Evolutionary conservation across 495 filamentous ascomycete genomes (phyloP).

Genomic region (Daldinia grandis): DNA sequence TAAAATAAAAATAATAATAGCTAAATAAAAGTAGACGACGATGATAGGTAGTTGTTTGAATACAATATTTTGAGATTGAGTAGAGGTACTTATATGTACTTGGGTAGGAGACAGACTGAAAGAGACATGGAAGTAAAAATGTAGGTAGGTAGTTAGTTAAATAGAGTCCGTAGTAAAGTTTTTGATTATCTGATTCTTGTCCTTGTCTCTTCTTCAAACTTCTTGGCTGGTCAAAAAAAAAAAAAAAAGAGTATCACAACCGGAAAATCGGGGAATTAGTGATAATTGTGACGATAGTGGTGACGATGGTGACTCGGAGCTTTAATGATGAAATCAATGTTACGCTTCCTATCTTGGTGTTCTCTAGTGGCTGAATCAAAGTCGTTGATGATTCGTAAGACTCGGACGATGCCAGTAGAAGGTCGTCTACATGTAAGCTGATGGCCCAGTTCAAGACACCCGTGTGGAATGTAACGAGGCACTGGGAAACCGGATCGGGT

Average conservation of each 20-base stretch:
- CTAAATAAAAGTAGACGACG: not conserved
- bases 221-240: conserved; percentile 3
- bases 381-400: conserved; percentile 27
- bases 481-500: conserved; percentile 32
- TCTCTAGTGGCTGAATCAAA: conserved; percentile 20
- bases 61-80: not conserved
- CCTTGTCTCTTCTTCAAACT: not conserved
- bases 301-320: conserved; percentile 29
- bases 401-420: conserved; percentile 16
- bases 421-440: conserved; percentile 32
- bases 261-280: conserved; percentile 33
- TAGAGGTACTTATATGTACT: not conserved
- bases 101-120: not conserved
- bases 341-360: conserved; percentile 16
- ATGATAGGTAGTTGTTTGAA: not conserved
- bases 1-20: not conserved
- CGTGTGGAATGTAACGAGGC: conserved; percentile 31
- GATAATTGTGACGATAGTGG: conserved; percentile 25
- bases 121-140: not conserved
- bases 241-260: conserved; percentile 9
- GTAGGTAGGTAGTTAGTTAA: not conserved
- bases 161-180: not conserved
- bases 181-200: not conserved
- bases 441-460: conserved; percentile 21
- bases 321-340: conserved; percentile 36